Base-by-base conservation (phyloP, 2,329 filamentous ascomycete genomes). In the Huntiella bhutanensis region DNA sequence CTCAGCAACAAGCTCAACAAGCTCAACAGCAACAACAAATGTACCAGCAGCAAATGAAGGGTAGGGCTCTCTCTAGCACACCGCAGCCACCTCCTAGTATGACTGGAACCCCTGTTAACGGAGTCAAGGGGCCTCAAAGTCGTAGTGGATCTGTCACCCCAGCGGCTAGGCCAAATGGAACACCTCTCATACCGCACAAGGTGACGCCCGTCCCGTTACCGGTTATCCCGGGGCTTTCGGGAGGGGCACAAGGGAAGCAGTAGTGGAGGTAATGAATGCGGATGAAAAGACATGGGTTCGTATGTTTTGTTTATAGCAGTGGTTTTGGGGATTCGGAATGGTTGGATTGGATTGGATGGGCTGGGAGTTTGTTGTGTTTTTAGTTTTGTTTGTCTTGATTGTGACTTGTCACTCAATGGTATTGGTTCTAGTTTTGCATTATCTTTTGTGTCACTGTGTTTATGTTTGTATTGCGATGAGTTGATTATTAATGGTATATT, bases 1-100 rank as follows among this genome's bases (percentile, higher is more conserved):
- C 22, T 28, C 22, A 28, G 22, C 22, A 28, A 28, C 22, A 28
- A 28, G 22, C 22, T 28, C 22, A 28, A 28, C 22, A 28, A 28
- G 65, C 69, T 52, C 62, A 63, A 12, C 66, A 69, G 49, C 67
- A 70, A 53, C 64, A 67, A 53, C 64, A 67, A 46, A 64, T 69
- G 41, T 58, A 69, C 55, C 67, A 71, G 45, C 68, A 71, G 55
- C 66, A 68, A 5, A 28, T 28, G 22, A 66, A 67, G 46, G 67
- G 66, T 3, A 58, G 67, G 11, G 64, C 65, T 12, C n/a, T 39
- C 16, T 38, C 34, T 28, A 64, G 66, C 43, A 44, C 40, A 34
- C 45, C 36, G 19, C 41, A 45, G 44, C 48, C 45, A 11, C 43
- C n/a, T 28, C 16, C 17, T 19, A 28, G 17, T 41, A 22, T 16